A percentile compares a stretch with the other conserved stretches of the same genome.
phyloP scores from a whole-genome alignment of 352 stramenopile genomes.

The Blastocystis sp. region DNA sequence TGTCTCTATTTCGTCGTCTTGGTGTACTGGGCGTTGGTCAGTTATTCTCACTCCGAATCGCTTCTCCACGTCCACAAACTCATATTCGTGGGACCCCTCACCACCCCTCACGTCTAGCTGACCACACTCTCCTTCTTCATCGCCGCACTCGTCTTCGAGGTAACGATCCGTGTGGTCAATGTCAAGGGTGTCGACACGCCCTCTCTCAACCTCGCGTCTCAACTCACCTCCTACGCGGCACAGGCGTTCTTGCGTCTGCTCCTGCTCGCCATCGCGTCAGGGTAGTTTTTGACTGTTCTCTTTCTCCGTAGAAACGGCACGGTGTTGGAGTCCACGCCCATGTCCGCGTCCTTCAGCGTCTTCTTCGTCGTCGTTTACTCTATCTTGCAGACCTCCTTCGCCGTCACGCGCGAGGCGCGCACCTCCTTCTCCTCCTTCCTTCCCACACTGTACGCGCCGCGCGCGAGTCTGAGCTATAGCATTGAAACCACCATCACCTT shows the following conservation, averaged over 20 bases:
- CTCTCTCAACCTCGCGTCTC: neutral
- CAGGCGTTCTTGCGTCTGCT: neutral
- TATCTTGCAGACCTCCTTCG: neutral
- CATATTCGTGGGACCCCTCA: neutral
- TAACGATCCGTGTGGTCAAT: neutral
- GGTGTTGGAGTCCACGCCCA: neutral
- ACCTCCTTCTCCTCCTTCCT: neutral
- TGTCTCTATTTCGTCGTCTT: neutral
- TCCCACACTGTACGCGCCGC: neutral
- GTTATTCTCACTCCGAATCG: slow-evolving; percentile 1
- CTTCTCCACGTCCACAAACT: slow-evolving; percentile 2
- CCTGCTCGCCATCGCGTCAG: neutral
- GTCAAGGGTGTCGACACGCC: neutral
- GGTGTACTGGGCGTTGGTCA: neutral
- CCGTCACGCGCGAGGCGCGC: neutral
- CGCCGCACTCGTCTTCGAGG: neutral
- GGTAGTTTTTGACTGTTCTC: neutral
- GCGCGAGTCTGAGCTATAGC: neutral
- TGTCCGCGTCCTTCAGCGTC: neutral
- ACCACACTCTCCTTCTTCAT: neutral
- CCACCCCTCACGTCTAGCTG: neutral
- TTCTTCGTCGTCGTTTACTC: slow-evolving; percentile 19
- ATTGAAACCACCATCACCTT: slow-evolving; percentile 2
- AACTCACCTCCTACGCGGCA: neutral
- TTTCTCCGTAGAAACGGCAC: neutral